These are phyloP conservation scores for Selenicereus undatus DNA, from an alignment of 148 eudicot species.

Conservation along the genomic window DNA sequence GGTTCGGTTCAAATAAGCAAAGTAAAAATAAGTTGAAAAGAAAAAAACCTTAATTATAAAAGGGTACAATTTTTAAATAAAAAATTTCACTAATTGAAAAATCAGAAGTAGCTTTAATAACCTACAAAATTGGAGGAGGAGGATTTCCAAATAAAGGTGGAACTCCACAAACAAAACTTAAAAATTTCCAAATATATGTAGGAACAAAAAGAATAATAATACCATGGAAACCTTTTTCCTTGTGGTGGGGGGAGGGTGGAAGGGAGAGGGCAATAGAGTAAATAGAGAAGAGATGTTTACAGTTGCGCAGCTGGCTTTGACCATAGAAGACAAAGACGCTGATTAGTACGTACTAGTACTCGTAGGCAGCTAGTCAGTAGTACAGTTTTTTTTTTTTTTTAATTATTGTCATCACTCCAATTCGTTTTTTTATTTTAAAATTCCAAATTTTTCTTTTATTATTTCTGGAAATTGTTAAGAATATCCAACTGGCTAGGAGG, in stretches of 20 bases:
- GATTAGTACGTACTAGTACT: neutral
- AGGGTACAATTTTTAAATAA: too few relatives aligned
- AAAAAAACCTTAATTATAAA: too few relatives aligned
- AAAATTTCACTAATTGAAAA: too few relatives aligned
- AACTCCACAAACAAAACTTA: too few relatives aligned
- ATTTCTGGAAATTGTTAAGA: neutral
- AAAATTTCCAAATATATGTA: too few relatives aligned
- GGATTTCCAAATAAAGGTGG: too few relatives aligned
- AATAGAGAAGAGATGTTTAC: neutral
- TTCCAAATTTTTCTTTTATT: too few relatives aligned
- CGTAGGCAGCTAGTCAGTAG: neutral
- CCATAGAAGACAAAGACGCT: constrained; percentile 10
- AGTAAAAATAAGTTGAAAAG: too few relatives aligned
- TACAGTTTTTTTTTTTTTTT: neutral
- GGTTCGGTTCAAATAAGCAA: too few relatives aligned
- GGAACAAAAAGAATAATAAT: neutral
- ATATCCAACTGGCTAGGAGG: constrained; percentile 28
- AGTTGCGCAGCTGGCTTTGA: constrained; percentile 19
- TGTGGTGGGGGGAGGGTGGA: neutral
- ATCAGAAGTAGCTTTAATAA: too few relatives aligned
- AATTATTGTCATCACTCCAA: constrained; percentile 1
- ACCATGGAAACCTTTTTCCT: too few relatives aligned
- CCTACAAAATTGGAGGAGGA: too few relatives aligned
- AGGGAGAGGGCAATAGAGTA: constrained; percentile 7
- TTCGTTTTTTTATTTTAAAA: neutral